Evolutionary conservation across 1,284 basidiomycete species (phyloP), one percentile per base, ranked within the genome.

Genomic region (Cryptococcus deneoformans): DNA sequence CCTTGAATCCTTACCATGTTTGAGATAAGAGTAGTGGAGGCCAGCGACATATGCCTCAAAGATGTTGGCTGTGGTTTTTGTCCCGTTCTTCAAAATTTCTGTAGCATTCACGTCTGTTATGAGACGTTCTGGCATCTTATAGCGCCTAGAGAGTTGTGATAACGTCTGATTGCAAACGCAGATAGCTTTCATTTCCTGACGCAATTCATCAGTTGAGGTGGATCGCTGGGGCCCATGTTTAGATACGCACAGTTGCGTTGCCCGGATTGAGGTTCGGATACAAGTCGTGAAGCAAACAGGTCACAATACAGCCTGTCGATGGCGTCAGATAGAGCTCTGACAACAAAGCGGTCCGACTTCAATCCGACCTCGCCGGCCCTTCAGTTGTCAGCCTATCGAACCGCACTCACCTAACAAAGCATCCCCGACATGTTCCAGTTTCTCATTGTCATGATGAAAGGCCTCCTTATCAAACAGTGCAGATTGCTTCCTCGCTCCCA

Each of bases 41-140:
- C 67, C 72, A 5, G 71, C 72, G 40, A 73, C 59, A 60, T 75
- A 73, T 12, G 71, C 67, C 57, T 76, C 72, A 46, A 76, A 71
- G 34, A 72, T 39, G 48, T 69, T 66, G 11, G 70, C 74, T 1
- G 57, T 55, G 11, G 63, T 54, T 53, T 69, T 68, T 39, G 62
- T 61, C 24, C 63, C 58, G 11, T 53, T 45, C 11, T 46, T 46
- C 6, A 68, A 57, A n/a, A 51, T 63, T 29, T 53, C 53, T 5
- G 58, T 53, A 3, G 40, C 35, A 39, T 62, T 56, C 5, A 60
- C 56, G 1, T 56, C 52, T n/a, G 67, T 65, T 34, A 66, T 56
- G 14, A 75, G 51, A 4, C 50, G 60, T 16, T 61, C 54, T 12
- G 62, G 62, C 11, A 73, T 45, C 20, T 56, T 46, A 57, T 71